phyloP scores from a whole-genome alignment of 805 yeast genomes.

The Metschnikowia arizonensis region DNA sequence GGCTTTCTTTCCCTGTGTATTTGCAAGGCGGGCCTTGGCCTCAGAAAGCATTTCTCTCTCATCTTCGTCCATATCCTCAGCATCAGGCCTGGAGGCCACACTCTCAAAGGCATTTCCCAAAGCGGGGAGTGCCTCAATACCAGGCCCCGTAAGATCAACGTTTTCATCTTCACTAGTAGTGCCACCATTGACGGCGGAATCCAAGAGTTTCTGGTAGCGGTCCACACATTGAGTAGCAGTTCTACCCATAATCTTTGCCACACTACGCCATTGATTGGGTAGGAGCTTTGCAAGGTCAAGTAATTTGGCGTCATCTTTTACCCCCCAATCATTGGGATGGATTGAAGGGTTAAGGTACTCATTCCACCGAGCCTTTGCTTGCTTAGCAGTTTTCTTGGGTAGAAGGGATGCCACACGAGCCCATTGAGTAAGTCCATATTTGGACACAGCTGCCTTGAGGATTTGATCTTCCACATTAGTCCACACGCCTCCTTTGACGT shows the following conservation, averaged over 20 bases:
- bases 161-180: conserved; percentile 24
- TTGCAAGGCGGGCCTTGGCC: conserved; percentile 86
- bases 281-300: conserved; percentile 60
- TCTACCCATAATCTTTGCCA: conserved; percentile 75
- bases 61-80: conserved; percentile 75
- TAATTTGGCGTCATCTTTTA: conserved; percentile 71
- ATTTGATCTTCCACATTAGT: conserved; percentile 82
- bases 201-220: conserved; percentile 70
- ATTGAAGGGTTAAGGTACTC: conserved; percentile 81
- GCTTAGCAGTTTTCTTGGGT: conserved; percentile 82
- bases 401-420: conserved; percentile 82
- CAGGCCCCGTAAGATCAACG: conserved; percentile 45
- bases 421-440: conserved; percentile 95
- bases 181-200: conserved; percentile 35
- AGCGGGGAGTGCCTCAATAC: conserved; percentile 48
- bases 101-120: conserved; percentile 58
- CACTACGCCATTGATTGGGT: conserved; percentile 94
- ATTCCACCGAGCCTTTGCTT: conserved; percentile 88
- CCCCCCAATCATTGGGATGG: conserved; percentile 61
- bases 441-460: conserved; percentile 83
- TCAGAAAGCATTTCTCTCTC: conserved; percentile 92
- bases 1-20: conserved; percentile 93
- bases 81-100: conserved; percentile 77
- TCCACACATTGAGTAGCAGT: conserved; percentile 86
- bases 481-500: conserved; percentile 90